Evolutionary conservation across 1,139 yeast species (phyloP), one percentile per base, ranked within the genome.

Genomic region (Wickerhamomyces sp.): DNA sequence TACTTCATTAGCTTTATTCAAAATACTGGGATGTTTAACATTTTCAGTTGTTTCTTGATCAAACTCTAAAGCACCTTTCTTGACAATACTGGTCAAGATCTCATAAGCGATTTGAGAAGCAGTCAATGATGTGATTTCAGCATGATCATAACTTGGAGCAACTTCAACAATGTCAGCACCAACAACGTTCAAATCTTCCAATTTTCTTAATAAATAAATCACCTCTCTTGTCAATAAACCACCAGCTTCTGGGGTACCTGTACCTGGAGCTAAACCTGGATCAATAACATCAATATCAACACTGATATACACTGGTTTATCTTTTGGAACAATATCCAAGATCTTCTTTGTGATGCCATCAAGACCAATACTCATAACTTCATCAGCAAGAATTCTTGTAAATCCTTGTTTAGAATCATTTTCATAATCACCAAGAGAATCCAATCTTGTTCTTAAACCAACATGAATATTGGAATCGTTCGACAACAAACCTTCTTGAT

Each of bases 81-180:
- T 29, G 13, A 29, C 31, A 29, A 29, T 29, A 29, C 13, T 29
- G 31, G 31, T 29, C 13, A 29, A 10, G 10, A 29, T 9, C 13
- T 29, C 31, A 29, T 29, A 29, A 6, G 18, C 18, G 7, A 33
- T 33, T 1, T 15, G 27, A 7, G 93, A 86, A 4, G 86, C 93
- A 48, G 86, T 87, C 27, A 87, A 72, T 10, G 90, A 76, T 1
- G 94, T 85, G 39, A 82, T 72, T 60, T 85, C 93, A 1, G 89
- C 85, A 35, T 64, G 71, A 61, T 85, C 94, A 62, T 71, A 85
- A 15, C 84, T 78, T 4, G 94, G 93, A 27, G 85, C 71, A 7
- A 85, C 93, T 62, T 85, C 93, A 23, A 85, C 93, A 32, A 85
- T 69, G 61, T 85, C 94, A 7, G 85, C 91, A 37, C 93, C 94